Base-by-base conservation (phyloP, 2,329 filamentous ascomycete genomes). In the Dendryphion nanum region DNA sequence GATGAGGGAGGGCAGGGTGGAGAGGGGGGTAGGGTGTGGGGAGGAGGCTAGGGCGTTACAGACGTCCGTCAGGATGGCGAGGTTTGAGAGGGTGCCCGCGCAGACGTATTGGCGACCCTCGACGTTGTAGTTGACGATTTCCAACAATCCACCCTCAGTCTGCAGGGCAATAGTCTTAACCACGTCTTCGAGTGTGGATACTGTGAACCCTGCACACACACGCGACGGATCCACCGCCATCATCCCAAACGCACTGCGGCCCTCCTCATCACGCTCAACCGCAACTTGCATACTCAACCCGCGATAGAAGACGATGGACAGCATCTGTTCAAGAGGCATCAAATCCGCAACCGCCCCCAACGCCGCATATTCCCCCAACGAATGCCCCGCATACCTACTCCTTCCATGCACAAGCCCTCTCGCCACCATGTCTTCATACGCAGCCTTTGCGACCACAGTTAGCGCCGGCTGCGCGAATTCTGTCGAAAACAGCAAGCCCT, bases 71-170 rank as follows among this genome's bases (percentile, higher is more conserved):
- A 54, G 40, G 14, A 30, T 35, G 13, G 45, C 37, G 18, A 52
- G 35, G 20, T 41, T 41, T 6, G 41, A 38, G 1, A 49, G 33
- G 4, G 61, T 57, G 17, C 64, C 67, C 3, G 66, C 63, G 30
- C 63, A 67, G 26, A 70, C 65, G 33, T 54, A 54, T 33, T 54
- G 50, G 24, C 39, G 41, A 18, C 39, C 24, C 5, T 23, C 30
- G 26, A 52, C 45, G 34, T 54, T 54, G 48, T 45, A 47, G 37
- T 54, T 54, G 23, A 54, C 50, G 21, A 52, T 50, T 36, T 54
- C 50, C 3, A 54, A 34, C 4, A 51, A 29, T 8, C 28, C 30
- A 5, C 18, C 38, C 10, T 8, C 10, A 1, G 35, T 35, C 20
- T 35, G 35, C 4, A 35, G 15, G n/a, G 41, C 37, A 19, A 67